Evolutionary conservation across 2,329 filamentous ascomycete genomes (phyloP).

Genomic region (Fusarium zealandicum): DNA sequence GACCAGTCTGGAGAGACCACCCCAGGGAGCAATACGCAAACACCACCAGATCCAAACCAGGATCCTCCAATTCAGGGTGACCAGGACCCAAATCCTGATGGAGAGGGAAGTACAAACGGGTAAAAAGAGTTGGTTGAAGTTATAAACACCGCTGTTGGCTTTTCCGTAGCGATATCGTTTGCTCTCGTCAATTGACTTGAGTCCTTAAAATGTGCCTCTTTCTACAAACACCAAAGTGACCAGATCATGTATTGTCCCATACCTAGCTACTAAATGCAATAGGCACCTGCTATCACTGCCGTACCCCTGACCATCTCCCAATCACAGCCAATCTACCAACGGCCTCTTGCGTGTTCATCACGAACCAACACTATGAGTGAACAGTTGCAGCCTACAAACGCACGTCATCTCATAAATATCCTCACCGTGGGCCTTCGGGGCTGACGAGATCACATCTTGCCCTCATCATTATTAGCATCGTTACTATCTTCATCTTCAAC

Average conservation of each 20-base stretch:
- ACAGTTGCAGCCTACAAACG: neutral
- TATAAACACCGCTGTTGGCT: neutral
- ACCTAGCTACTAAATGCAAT: neutral
- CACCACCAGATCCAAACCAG: neutral
- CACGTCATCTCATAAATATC: neutral
- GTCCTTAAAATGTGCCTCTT: neutral
- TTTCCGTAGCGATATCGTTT: neutral
- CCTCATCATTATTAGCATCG: neutral
- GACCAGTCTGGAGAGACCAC: too few relatives aligned
- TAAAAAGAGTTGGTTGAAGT: neutral
- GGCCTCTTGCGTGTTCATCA: neutral
- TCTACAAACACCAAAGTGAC: neutral
- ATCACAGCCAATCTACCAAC: neutral
- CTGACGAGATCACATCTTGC: neutral
- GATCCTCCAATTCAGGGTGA: neutral
- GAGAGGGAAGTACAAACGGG: slow-evolving; percentile 8
- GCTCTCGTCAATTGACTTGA: too few relatives aligned
- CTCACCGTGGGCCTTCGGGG: neutral
- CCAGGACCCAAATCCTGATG: neutral
- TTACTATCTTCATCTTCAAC: neutral
- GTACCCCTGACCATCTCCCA: slow-evolving; percentile 1
- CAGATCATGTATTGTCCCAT: neutral
- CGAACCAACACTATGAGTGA: neutral
- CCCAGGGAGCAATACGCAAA: neutral
- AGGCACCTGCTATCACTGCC: slow-evolving; percentile 10